Evolutionary conservation across 1,284 basidiomycete species (phyloP).

Genomic region (Ceratobasidium sp.): DNA sequence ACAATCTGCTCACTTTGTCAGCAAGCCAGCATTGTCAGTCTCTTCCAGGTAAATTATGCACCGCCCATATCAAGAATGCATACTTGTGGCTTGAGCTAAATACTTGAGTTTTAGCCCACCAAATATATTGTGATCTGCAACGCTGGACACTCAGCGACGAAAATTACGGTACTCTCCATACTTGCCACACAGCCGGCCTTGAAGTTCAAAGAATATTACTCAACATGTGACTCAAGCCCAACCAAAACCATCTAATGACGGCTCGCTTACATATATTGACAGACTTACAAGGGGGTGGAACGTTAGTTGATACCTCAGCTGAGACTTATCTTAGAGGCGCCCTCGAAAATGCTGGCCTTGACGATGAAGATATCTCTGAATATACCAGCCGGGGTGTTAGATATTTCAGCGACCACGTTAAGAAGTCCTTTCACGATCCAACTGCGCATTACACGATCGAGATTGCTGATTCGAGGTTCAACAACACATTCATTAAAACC

Average conservation of each 20-base stretch:
- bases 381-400: neutral
- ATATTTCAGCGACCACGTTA: constrained; percentile 11
- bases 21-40: neutral
- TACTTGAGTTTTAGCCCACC: neutral
- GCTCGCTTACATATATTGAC: too few species aligned
- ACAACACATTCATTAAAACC: neutral
- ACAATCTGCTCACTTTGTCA: constrained; percentile 41
- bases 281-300: constrained; percentile 26
- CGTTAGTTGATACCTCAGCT: constrained; percentile 21
- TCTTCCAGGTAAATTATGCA: constrained; percentile 20
- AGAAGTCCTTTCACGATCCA: neutral
- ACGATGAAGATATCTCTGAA: neutral
- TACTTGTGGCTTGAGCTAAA: too few species aligned
- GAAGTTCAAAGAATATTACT: constrained; percentile 29
- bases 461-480: neutral
- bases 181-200: neutral
- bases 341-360: neutral
- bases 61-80: too few species aligned
- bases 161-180: neutral
- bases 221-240: constrained; percentile 18
- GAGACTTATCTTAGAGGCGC: neutral
- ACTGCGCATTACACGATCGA: neutral
- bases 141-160: neutral
- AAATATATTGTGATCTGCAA: constrained; percentile 11
- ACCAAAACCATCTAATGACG: too few species aligned